Conservation (phyloP, 2,329 filamentous ascomycete genomes). For the Didymella glomerata region DNA sequence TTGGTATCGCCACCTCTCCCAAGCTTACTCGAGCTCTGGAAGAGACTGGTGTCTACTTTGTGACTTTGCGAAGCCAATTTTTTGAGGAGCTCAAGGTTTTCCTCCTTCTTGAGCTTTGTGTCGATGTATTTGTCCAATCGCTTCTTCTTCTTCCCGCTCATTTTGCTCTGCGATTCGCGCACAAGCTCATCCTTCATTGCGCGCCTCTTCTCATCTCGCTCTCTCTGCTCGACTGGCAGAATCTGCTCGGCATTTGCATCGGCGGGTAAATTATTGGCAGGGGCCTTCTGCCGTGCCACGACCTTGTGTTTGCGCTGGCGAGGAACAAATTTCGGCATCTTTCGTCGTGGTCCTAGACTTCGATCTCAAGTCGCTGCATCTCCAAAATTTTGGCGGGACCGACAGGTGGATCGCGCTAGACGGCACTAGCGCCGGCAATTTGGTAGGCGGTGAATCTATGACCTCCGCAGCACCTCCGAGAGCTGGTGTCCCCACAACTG, state of each 20-base stretch:
- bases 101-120: constrained; percentile 92
- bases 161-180: constrained; percentile 62
- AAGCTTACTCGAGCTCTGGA: constrained; percentile 79
- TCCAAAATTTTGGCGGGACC: constrained; percentile 49
- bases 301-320: constrained; percentile 69
- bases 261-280: constrained; percentile 46
- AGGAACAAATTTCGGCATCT: constrained; percentile 56
- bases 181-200: constrained; percentile 64
- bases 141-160: constrained; percentile 72
- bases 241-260: constrained; percentile 63
- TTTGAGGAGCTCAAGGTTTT: constrained; percentile 82
- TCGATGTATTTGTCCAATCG: constrained; percentile 78
- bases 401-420: constrained; percentile 21
- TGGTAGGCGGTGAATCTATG: constrained; percentile 30
- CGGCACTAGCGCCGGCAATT: background rate
- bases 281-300: constrained; percentile 68
- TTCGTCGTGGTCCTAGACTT: constrained; percentile 16
- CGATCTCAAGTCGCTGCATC: constrained; percentile 11
- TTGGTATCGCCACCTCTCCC: constrained; percentile 75
- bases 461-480: constrained; percentile 24
- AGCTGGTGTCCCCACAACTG: constrained; percentile 11
- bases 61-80: constrained; percentile 72
- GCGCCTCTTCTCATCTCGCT: constrained; percentile 62
- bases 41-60: constrained; percentile 82
- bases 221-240: constrained; percentile 59